These are phyloP conservation scores for Orbilia ellipsospora DNA, from an alignment of 2,329 filamentous ascomycete genomes.

Conservation along the genomic window DNA sequence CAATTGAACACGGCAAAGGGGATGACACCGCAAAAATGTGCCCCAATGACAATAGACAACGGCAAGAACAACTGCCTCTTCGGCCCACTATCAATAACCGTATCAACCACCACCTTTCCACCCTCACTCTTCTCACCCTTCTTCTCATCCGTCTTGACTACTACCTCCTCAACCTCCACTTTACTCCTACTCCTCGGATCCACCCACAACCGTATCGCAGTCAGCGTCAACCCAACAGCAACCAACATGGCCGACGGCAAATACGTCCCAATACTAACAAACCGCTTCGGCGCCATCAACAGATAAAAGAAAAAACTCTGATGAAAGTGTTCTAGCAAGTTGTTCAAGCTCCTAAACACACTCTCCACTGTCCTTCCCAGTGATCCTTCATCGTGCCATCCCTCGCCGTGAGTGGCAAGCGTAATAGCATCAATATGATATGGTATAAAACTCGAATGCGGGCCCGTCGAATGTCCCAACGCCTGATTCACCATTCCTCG, in stretches of 20 bases:
- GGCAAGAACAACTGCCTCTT: slow-evolving; percentile 79
- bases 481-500: slow-evolving; percentile 93
- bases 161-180: slow-evolving; percentile 56
- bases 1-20: slow-evolving; percentile 90
- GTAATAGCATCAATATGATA: slow-evolving; percentile 98
- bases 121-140: slow-evolving; percentile 53
- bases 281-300: slow-evolving; percentile 87
- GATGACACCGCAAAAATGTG: slow-evolving; percentile 80
- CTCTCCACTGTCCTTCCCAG: slow-evolving; percentile 90
- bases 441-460: slow-evolving; percentile 95
- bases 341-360: slow-evolving; percentile 92
- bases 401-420: slow-evolving; percentile 85
- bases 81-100: slow-evolving; percentile 61
- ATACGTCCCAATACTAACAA: slow-evolving; percentile 98
- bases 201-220: slow-evolving; percentile 93
- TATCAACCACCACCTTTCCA: slow-evolving; percentile 54
- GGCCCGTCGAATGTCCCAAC: slow-evolving; percentile 85
- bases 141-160: slow-evolving; percentile 52
- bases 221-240: slow-evolving; percentile 93
- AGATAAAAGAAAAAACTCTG: slow-evolving; percentile 99
- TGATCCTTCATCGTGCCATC: slow-evolving; percentile 98
- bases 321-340: slow-evolving; percentile 93
- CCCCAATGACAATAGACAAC: slow-evolving; percentile 75
- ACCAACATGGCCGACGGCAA: slow-evolving; percentile 97
- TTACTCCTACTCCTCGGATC: slow-evolving; percentile 73